Base-by-base conservation (phyloP, 805 yeast genomes). In the Blastobotrys mokoenaii region DNA sequence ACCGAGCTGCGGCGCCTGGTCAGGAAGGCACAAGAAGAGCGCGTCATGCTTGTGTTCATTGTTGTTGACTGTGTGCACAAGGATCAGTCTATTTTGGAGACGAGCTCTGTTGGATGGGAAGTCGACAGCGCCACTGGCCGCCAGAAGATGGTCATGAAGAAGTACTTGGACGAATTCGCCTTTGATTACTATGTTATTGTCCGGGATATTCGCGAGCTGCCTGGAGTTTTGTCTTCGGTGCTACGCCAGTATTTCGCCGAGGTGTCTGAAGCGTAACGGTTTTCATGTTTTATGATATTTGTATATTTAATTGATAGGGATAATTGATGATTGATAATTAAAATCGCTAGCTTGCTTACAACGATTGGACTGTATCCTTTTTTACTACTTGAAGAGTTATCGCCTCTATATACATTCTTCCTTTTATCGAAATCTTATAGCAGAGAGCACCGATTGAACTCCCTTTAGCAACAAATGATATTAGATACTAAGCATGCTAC, bases 111-210 rank as follows among this genome's bases (percentile, higher is more conserved):
- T 25, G 79, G 74, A 49, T 93, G 89, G 57, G 58, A 51, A 12
- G 74, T 73, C n/a, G 71, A 47, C 41, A 45, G 81, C 2, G 90
- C 82, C 60, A 58, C 61, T 33, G 97, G 97, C 2, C 75, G 74
- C 46, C 73, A 79, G 78, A 75, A 76, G 38, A 68, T 94, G 51
- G 74, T 82, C 60, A 93, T 93, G 48, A 81, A 79, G 48, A 84
- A 81, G 55, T 93, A 93, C 59, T 73, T 93, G 63, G 96, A 90
- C 56, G 76, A 84, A 25, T 93, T 93, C 80, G 97, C 99, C 55
- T 93, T 93, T 65, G 97, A 93, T 61, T 93, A 84, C 62, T 93
- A 90, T 60, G 96, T 90, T 48, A 90, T 94, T 53, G 97, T 93
- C 20, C 80, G 84, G 55, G 80, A 90, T 59, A 84, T 94, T 53